phyloP scores from a whole-genome alignment of 148 eudicot species.

The Amaranthus palmeri region DNA sequence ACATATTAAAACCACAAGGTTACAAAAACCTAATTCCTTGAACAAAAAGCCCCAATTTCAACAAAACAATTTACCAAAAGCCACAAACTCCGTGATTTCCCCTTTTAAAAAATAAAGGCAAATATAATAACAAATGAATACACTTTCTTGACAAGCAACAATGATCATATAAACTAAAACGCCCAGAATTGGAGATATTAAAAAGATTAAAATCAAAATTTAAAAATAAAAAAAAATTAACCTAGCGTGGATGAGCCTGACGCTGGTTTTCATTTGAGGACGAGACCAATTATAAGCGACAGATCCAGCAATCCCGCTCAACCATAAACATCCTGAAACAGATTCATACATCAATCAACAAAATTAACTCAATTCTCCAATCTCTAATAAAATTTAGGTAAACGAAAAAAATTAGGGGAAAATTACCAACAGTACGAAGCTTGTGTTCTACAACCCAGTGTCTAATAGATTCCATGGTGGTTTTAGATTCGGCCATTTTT shows the following conservation, averaged over 20 bases:
- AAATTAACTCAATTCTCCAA: not conserved
- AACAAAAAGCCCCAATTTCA: no score
- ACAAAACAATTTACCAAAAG: no score
- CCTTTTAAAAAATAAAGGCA: no score
- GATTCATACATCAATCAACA: not conserved
- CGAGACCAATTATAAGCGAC: conserved; percentile 87
- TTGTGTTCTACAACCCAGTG: conserved; percentile 56
- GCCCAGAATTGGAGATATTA: not conserved
- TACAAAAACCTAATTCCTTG: no score
- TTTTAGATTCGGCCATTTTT: conserved; percentile 45
- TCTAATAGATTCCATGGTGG: conserved; percentile 34
- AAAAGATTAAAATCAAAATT: not conserved
- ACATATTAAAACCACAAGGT: no score
- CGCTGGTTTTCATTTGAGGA: conserved; percentile 85
- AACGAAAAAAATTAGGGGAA: not conserved
- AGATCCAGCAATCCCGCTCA: conserved; percentile 65
- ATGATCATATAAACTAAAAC: not conserved
- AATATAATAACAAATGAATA: no score
- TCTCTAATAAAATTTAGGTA: not conserved
- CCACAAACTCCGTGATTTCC: not conserved
- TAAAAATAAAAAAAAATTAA: conserved; percentile 10
- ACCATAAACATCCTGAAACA: conserved; percentile 56
- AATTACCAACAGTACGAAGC: conserved; percentile 65
- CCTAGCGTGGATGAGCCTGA: conserved; percentile 79
- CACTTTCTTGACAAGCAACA: not conserved